Base-by-base conservation (phyloP, 805 yeast species). In the Saccharomyces mikatae region DNA sequence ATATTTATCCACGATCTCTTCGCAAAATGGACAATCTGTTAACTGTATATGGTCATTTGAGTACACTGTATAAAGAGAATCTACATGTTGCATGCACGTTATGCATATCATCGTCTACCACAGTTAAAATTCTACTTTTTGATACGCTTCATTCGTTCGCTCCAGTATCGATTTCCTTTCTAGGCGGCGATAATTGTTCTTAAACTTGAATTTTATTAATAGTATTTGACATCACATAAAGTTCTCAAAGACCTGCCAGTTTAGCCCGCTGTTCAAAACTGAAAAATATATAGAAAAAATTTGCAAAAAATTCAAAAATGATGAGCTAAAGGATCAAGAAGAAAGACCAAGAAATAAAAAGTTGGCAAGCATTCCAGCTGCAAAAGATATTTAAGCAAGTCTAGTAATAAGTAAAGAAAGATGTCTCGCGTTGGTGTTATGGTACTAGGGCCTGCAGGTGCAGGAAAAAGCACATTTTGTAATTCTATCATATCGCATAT, bases 381-480 rank as follows among this genome's bases (percentile, higher is more conserved):
- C 13, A 17, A 17, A 17, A 9, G 11, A 14, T 21, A 46, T 8
- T 24, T 14, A 9, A 6, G 6, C 29, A 46, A 49, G 51, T 22
- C n/a, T 17, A 29, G 14, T 26, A 49, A 46, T 21, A 17, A 44
- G 17, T 14, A 49, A 24, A 11, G 41, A 17, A 54, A 9, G 24
- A 92, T 94, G 99, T 89, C 97, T 2, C 79, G 96, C 73, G 96
- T 90, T 1, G 99, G 98, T 55, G 92, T 89, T 11, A 74, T 94
- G 58, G 96, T 91, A 1, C 72, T 94, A 60, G 99, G 99, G 1
- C 99, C 99, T 21, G 99, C 99, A 1, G 99, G 99, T 41, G 98
- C 87, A 9, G 99, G 99, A 10, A 92, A 87, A 70, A 83, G 94
- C 49, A 89, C 99, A 0, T 94, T 92, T 66, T 92, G 98, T 73